A percentile compares a stretch with the other conserved stretches of the same genome.
Conservation (phyloP, 495 filamentous ascomycete species). For the Penicillium herquei region DNA sequence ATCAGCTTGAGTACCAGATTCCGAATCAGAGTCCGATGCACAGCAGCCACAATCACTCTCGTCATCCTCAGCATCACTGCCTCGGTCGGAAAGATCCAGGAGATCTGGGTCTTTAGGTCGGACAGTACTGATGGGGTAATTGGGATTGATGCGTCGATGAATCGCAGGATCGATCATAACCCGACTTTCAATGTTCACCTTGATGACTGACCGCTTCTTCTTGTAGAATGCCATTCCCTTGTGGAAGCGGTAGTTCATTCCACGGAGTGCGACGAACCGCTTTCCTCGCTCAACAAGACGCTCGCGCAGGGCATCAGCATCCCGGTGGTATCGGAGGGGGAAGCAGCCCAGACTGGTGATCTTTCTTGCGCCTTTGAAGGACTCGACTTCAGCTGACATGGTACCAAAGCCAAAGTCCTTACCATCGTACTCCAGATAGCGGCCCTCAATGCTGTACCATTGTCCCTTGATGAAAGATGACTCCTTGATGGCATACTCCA, state of each 20-base stretch:
- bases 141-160: slow-evolving; percentile 83
- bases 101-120: slow-evolving; percentile 74
- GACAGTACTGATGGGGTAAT: slow-evolving; percentile 79
- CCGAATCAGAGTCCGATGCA: slow-evolving; percentile 52
- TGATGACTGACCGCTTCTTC: slow-evolving; percentile 72
- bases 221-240: slow-evolving; percentile 80
- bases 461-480: slow-evolving; percentile 70
- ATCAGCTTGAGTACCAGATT: slow-evolving; percentile 47
- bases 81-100: slow-evolving; percentile 52
- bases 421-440: slow-evolving; percentile 82
- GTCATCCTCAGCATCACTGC: slow-evolving; percentile 44
- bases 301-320: slow-evolving; percentile 60
- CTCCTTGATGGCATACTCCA: slow-evolving; percentile 75
- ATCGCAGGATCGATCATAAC: slow-evolving; percentile 91
- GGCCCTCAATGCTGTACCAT: slow-evolving; percentile 80
- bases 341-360: slow-evolving; percentile 78
- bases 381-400: slow-evolving; percentile 68
- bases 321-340: slow-evolving; percentile 79
- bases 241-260: slow-evolving; percentile 84
- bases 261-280: slow-evolving; percentile 75
- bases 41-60: slow-evolving; percentile 40
- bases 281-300: slow-evolving; percentile 81
- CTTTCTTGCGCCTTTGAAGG: slow-evolving; percentile 81
- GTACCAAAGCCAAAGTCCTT: slow-evolving; percentile 70
- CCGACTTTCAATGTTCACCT: slow-evolving; percentile 86